Evolutionary conservation across 2,329 filamentous ascomycete genomes (phyloP), one percentile per base, ranked within the genome.

Genomic region (Ascocoryne sarcoides): DNA sequence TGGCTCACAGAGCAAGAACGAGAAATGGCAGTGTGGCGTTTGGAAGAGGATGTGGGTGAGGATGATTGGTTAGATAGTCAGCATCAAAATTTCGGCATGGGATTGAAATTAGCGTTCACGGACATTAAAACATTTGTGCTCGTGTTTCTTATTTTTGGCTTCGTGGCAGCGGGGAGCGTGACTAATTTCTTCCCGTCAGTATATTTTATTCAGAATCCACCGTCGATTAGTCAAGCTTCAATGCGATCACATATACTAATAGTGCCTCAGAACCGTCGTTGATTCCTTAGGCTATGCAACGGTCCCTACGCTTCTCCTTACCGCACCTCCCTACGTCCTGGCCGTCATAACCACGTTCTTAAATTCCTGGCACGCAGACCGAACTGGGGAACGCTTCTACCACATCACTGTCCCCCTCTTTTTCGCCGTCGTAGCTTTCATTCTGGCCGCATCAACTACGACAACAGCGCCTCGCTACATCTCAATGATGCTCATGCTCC

Each of bases 401-500:
- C 83, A 87, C 59, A 71, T 86, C 44, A 67, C 69, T 0, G 41
- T 76, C 1, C 81, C 82, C 0, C 66, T 84, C 10, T 71, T 67
- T 42, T 64, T 84, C 31, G 74, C 75, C 10, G 66, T 85, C 3
- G 63, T 64, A 1, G 73, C 77, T 3, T 87, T 82, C 61, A 80
- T 87, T 50, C 67, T 86, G 37, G 76, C 76, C 5, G 80, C 79
- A 1, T 65, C 75, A 0, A 84, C 82, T 0, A 76, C 69, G 0
- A 58, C 65, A 2, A 66, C 71, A 0, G 81, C 68, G 0, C 74
- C 81, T 0, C 69, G 82, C 26, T 87, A 87, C 47, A 61, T 82
- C 7, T 69, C 76, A 20, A 85, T 86, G 71, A 79, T 86, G 71
- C 65, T 86, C 29, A 85, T 87, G 76, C 68, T 75, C 2, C 68